Evolutionary conservation across 2,329 filamentous ascomycete genomes (phyloP), one percentile per base, ranked within the genome.

Genomic region (Falciphora oryzae): DNA sequence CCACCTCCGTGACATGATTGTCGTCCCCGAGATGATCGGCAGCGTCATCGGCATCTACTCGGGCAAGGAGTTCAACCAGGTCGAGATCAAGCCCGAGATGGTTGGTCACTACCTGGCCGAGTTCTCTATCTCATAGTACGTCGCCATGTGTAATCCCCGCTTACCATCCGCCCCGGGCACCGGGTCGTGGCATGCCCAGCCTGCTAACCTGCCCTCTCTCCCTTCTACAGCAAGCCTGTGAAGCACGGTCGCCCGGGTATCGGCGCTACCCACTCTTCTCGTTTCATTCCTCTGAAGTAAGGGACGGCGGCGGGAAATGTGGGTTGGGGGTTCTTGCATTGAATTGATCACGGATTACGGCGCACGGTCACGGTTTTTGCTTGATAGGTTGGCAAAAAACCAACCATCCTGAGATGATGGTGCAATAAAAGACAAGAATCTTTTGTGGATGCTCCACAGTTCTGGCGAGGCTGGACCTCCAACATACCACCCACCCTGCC

Each of bases 261-360:
- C 79, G 95, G 95, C 96, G 95, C 95, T 78, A 99, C 95, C 75
- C 93, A 99, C 91, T 98, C 94, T 86, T 99, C 95, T 83, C 93
- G 95, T 89, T 99, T 99, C 91, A 99, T 99, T 87, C 95, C 95
- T 82, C 91, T 99, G 82, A 99, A 99, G 88, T 98, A 97, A 88
- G 32, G 35, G 59, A 50, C 25, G 27, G 53, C 50, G 27, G 56
- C 27, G 59, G 57, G 38, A 32, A 56, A 38, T 61, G 57, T 71
- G 72, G 78, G 76, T 77, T 71, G 75, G 76, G 78, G 79, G 79
- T 81, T 80, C 78, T 78, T 83, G 81, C 81, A 84, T 84, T 83
- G 69, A 71, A 68, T 74, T 71, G 70, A 68, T 73, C 80, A 83
- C 78, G 82, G 81, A 80, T 80, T 80, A 50, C 77, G 82, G 82